Conservation (phyloP, 768 basidiomycete genomes). For the Lyophyllum semitale region DNA sequence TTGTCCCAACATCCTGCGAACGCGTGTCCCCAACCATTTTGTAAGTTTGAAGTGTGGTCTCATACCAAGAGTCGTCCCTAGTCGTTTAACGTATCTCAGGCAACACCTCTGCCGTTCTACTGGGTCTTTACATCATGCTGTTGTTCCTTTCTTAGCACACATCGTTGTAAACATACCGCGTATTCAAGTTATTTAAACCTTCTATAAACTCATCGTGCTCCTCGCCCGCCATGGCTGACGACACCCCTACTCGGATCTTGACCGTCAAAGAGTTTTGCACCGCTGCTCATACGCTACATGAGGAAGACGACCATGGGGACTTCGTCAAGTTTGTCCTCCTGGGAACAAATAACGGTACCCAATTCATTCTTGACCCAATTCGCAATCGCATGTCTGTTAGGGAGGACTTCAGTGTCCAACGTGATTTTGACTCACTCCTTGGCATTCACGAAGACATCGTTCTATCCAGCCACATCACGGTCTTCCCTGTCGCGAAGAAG, state of each 20-base stretch:
- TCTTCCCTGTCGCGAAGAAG: not conserved
- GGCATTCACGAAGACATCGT: slow-evolving; percentile 15
- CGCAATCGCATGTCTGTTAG: not conserved
- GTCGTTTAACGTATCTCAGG: not conserved
- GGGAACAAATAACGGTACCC: not conserved
- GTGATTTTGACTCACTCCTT: slow-evolving; percentile 23
- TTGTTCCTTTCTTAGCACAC: not conserved
- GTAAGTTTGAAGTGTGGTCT: not conserved
- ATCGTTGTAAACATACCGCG: not conserved
- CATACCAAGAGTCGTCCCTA: not conserved
- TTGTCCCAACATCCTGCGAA: not conserved
- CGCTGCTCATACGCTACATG: not conserved
- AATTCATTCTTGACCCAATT: not conserved
- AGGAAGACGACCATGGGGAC: not conserved
- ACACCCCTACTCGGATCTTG: not conserved
- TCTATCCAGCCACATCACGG: slow-evolving; percentile 2
- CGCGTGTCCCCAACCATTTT: not conserved
- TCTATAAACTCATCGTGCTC: not conserved
- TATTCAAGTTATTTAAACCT: not conserved
- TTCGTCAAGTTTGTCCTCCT: not conserved
- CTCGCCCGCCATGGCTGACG: not conserved
- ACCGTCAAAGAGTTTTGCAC: not conserved
- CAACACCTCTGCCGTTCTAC: not conserved
- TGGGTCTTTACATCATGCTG: not conserved
- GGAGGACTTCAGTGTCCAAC: not conserved